Conservation (phyloP, 1,139 yeast genomes). For the Debaryomycetaceae sp. region DNA sequence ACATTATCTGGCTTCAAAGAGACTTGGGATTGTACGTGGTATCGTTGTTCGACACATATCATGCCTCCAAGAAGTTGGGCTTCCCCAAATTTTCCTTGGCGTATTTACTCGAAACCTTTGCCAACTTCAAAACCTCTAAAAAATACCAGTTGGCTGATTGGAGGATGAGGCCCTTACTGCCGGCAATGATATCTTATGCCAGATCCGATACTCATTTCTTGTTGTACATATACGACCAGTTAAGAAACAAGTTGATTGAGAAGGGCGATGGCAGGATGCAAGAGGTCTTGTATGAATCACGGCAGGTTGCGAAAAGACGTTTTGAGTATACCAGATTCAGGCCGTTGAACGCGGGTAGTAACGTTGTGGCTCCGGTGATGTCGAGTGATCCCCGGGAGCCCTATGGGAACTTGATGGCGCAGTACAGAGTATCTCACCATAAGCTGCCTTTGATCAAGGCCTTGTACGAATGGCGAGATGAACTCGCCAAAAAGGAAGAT, state of each 20-base stretch:
- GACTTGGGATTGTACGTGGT: conserved; percentile 92
- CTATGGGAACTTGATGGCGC: conserved; percentile 54
- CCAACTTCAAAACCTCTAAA: conserved; percentile 83
- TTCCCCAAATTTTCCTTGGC: conserved; percentile 84
- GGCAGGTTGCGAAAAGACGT: conserved; percentile 76
- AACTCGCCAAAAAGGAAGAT: conserved; percentile 66
- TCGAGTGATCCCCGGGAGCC: conserved; percentile 49
- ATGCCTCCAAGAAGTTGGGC: conserved; percentile 76
- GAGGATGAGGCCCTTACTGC: conserved; percentile 83
- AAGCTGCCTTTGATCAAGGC: conserved; percentile 56
- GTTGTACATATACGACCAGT: conserved; percentile 70
- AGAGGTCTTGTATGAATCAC: conserved; percentile 68
- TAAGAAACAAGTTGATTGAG: conserved; percentile 57
- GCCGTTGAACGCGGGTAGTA: conserved; percentile 32
- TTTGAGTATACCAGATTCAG: conserved; percentile 70
- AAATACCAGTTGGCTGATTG: conserved; percentile 96
- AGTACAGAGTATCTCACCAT: conserved; percentile 59
- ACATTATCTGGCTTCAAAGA: conserved; percentile 93
- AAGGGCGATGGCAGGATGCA: conserved; percentile 18
- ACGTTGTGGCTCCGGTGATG: conserved; percentile 46
- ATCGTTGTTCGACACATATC: conserved; percentile 86
- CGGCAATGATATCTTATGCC: conserved; percentile 81
- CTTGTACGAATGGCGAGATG: conserved; percentile 81
- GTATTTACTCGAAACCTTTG: conserved; percentile 72
- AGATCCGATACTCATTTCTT: conserved; percentile 93